Conservation (phyloP, 257 asterid genomes). For the Przewalskia tangutica region DNA sequence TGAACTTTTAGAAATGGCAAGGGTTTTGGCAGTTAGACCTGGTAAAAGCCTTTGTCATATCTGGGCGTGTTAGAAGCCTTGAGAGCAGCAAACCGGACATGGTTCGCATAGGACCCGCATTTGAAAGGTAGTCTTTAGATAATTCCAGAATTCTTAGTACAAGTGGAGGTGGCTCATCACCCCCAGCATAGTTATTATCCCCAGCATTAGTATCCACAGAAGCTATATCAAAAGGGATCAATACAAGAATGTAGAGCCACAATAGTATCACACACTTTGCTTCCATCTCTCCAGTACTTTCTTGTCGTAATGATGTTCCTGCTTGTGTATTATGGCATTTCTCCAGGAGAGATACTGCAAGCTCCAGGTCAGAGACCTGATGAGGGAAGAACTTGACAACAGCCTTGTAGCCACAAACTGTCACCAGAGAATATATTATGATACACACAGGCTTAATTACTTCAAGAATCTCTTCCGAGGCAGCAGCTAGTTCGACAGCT, state of each 20-base stretch:
- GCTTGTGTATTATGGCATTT: constrained; percentile 53
- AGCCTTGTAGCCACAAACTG: constrained; percentile 93
- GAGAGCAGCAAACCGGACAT: constrained; percentile 84
- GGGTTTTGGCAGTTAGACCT: constrained; percentile 29
- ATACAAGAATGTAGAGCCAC: constrained; percentile 88
- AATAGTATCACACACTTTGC: constrained; percentile 72
- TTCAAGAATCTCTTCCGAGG: constrained; percentile 51
- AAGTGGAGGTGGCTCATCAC: constrained; percentile 67
- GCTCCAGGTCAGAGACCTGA: constrained; percentile 92
- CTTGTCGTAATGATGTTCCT: constrained; percentile 74
- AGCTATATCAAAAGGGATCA: constrained; percentile 90
- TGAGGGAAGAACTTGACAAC: constrained; percentile 94
- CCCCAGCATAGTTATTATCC: constrained; percentile 15
- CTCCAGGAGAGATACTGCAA: constrained; percentile 81
- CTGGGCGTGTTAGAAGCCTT: constrained; percentile 86
- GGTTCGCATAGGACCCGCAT: constrained; percentile 90
- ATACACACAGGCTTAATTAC: constrained; percentile 71
- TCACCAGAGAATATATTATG: constrained; percentile 76
- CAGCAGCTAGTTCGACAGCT: constrained; percentile 53
- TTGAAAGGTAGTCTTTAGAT: constrained; percentile 78
- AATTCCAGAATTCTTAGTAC: constrained; percentile 59
- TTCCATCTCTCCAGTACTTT: constrained; percentile 99
- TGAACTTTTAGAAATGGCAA: not conserved
- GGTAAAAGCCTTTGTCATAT: constrained; percentile 73
- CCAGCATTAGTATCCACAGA: constrained; percentile 83